These are phyloP conservation scores for Fusarium albosuccineum DNA, from an alignment of 2,329 filamentous ascomycete species.

Conservation along the genomic window DNA sequence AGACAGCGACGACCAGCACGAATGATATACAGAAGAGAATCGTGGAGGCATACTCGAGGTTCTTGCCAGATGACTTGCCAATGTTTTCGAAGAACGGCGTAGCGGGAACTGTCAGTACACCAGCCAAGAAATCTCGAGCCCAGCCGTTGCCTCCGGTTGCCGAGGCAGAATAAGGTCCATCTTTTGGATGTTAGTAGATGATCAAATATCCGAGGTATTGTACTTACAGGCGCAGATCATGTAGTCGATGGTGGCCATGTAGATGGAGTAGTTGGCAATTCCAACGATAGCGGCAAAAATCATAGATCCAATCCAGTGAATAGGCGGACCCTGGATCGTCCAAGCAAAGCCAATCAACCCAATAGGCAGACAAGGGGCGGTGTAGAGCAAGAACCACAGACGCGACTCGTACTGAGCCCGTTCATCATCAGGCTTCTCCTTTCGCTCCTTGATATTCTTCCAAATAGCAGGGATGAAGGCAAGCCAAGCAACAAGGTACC, in stretches of 20 bases:
- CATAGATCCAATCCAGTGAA: slow-evolving; percentile 78
- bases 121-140: slow-evolving; percentile 79
- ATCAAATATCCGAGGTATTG: rapidly evolving
- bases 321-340: slow-evolving; percentile 72
- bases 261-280: slow-evolving; percentile 80
- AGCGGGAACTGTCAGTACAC: slow-evolving; percentile 76
- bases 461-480: slow-evolving; percentile 70
- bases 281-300: slow-evolving; percentile 75
- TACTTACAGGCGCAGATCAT: slow-evolving; percentile 60
- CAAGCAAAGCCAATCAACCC: slow-evolving; percentile 79
- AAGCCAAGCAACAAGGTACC: slow-evolving; percentile 73
- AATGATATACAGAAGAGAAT: slow-evolving; percentile 74
- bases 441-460: slow-evolving; percentile 64
- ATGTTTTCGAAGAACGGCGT: slow-evolving; percentile 74
- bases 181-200: not conserved
- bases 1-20: slow-evolving; percentile 72
- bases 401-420: slow-evolving; percentile 77
- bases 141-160: slow-evolving; percentile 83
- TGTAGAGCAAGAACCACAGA: slow-evolving; percentile 74
- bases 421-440: slow-evolving; percentile 65
- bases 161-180: slow-evolving; percentile 77
- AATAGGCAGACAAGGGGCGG: slow-evolving; percentile 71
- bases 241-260: slow-evolving; percentile 84
- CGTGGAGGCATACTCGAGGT: slow-evolving; percentile 71
- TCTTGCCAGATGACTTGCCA: slow-evolving; percentile 57